Percentiles rank a stretch among this genome's conserved stretches.
Conservation (phyloP, 768 basidiomycete genomes). For the Glaciozyma martinii region DNA sequence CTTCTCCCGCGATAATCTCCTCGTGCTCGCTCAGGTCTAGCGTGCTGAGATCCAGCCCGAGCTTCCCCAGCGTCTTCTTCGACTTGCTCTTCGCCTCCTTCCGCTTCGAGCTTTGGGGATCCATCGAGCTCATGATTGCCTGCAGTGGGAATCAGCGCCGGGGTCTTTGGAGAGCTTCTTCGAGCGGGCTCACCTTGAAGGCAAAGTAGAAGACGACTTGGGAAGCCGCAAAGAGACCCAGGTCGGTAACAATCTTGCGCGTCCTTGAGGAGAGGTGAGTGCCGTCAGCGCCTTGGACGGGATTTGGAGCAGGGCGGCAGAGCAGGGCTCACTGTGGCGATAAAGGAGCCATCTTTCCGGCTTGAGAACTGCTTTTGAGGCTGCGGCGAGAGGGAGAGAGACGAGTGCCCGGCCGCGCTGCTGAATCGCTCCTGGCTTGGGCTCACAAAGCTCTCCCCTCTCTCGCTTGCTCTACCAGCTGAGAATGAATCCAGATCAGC, state of each 20-base stretch:
- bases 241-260: no score
- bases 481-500: neutral
- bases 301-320: no score
- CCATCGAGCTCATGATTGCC: constrained; percentile 39
- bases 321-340: no score
- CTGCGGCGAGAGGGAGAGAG: no score
- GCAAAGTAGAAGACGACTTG: constrained; percentile 42
- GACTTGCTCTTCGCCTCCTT: constrained; percentile 40
- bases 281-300: no score
- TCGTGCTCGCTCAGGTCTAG: constrained; percentile 86
- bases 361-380: no score
- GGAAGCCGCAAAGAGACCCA: constrained; percentile 15
- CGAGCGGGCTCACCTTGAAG: constrained; percentile 31
- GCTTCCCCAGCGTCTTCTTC: constrained; percentile 38
- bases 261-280: no score
- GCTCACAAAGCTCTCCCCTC: no score
- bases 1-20: constrained; percentile 80
- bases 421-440: no score
- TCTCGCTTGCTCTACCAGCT: no score
- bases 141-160: constrained; percentile 8
- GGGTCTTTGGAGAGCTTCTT: neutral
- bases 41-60: constrained; percentile 34
- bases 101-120: constrained; percentile 36
- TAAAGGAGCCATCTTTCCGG: no score
- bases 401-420: no score